phyloP scores from a whole-genome alignment of 148 eudicot species.

The Dysphania ambrosioides region DNA sequence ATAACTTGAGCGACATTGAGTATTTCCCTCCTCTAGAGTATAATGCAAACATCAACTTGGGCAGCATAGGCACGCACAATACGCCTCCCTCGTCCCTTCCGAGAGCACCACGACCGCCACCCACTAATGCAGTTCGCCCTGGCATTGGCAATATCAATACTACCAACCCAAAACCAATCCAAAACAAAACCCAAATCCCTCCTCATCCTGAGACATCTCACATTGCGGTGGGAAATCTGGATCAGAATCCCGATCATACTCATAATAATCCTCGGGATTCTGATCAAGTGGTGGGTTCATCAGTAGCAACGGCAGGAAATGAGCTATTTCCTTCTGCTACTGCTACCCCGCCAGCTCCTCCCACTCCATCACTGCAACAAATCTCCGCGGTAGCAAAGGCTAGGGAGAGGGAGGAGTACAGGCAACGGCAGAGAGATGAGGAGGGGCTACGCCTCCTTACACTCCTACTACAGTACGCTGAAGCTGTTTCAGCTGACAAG shows the following conservation, averaged over 20 bases:
- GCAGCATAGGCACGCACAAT: neutral
- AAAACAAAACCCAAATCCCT: neutral
- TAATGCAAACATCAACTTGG: slow-evolving; percentile 11
- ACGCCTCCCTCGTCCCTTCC: slow-evolving; percentile 14
- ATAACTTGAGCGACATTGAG: slow-evolving; percentile 3
- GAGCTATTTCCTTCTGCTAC: neutral
- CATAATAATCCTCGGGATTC: neutral
- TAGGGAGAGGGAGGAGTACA: slow-evolving; percentile 45
- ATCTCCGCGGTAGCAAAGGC: slow-evolving; percentile 18
- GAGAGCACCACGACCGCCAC: neutral
- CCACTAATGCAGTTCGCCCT: neutral
- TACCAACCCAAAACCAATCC: neutral
- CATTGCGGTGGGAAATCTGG: neutral
- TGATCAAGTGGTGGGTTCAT: slow-evolving; percentile 5
- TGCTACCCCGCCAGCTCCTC: neutral
- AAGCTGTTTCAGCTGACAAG: slow-evolving; percentile 69
- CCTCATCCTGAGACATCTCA: slow-evolving; percentile 3
- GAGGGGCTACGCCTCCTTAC: slow-evolving; percentile 82
- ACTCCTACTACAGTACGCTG: slow-evolving; percentile 80
- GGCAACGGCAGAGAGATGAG: slow-evolving; percentile 60
- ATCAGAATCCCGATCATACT: neutral
- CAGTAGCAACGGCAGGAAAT: neutral
- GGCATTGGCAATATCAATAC: neutral
- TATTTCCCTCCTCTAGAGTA: neutral
- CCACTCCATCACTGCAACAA: slow-evolving; percentile 3